Evolutionary conservation across 306 rosid species (phyloP), one percentile per base, ranked within the genome.

Genomic region (Prunus kanzakura): DNA sequence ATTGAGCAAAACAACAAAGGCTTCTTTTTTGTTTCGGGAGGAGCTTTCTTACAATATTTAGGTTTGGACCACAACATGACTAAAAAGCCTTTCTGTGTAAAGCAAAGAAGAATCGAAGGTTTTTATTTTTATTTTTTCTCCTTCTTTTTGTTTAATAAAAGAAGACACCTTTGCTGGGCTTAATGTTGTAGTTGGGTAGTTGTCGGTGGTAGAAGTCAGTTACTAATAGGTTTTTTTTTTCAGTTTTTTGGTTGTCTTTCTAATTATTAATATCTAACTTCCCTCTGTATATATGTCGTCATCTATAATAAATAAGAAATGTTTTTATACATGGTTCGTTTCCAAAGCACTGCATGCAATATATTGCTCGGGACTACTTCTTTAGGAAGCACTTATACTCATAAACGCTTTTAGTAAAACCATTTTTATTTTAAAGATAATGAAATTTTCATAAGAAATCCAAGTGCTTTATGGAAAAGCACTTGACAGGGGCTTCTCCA

Each of bases 151-250:
- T 71, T 67, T 20, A 47, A 27, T 49, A 8, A 43, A 81, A 84
- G 74, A 83, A 86, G 62, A 62, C 50, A 67, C 16, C 83, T 43
- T 55, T 56, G 64, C 49, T 55, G 72, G 27, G 74, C 73, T 84
- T 69, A 73, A 64, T 15, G 46, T 25, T 84, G 73, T 68, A 75
- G 65, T 71, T 73, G 75, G 82, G 87, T 80, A 22, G 85, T 78
- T 82, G 55, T 67, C 72, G 79, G 67, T 70, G 63, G 51, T 76
- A 73, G 58, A 65, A 30, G 62, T 57, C 75, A 72, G 79, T 54
- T 64, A n/a, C 72, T 69, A 80, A 52, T 71, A 62, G 27, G 56
- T 30, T 51, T 50, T 72, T 67, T 51, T 51, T 46, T 29, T 32
- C 4, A 25, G 27, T 35, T 38, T 57, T 43, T 72, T 63, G 46